These are phyloP conservation scores for Aspergillus fischeri DNA, from an alignment of 2,329 filamentous ascomycete species.

Conservation along the genomic window DNA sequence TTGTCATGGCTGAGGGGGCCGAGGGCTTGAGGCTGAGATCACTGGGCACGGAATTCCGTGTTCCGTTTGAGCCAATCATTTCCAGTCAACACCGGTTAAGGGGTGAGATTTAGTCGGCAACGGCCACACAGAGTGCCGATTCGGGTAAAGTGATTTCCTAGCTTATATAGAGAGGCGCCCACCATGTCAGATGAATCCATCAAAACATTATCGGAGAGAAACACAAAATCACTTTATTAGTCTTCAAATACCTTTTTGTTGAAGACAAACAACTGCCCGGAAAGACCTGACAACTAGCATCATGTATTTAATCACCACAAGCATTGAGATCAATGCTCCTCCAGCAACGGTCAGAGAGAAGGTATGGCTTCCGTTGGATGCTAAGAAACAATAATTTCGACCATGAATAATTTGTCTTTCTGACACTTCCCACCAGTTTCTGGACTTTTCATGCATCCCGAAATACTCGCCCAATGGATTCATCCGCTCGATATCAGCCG, in stretches of 20 bases:
- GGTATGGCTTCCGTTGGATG: not conserved
- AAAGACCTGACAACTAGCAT: not conserved
- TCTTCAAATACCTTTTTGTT: too few species aligned
- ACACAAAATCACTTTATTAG: not conserved
- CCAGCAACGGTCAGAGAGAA: conserved; percentile 5
- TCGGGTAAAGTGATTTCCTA: not conserved
- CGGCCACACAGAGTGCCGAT: not conserved
- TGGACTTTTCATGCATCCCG: conserved; percentile 7
- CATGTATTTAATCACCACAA: conserved; percentile 4
- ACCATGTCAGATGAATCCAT: too few species aligned
- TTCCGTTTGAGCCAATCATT: not conserved
- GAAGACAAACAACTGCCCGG: not conserved
- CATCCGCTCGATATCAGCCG: not conserved
- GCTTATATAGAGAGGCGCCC: too few species aligned
- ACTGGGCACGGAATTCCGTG: conserved; percentile 2
- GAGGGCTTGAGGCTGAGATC: too few species aligned
- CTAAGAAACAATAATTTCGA: not conserved
- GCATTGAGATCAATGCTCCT: conserved; percentile 6
- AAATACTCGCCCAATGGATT: conserved; percentile 5
- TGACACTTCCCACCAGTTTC: conserved; percentile 1
- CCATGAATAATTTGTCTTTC: not conserved
- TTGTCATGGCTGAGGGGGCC: too few species aligned
- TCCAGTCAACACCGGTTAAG: too few species aligned
- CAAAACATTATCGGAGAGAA: not conserved
- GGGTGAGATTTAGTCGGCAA: not conserved